These are phyloP conservation scores for Alternaria sp. DNA, from an alignment of 2,329 filamentous ascomycete species.

Conservation along the genomic window DNA sequence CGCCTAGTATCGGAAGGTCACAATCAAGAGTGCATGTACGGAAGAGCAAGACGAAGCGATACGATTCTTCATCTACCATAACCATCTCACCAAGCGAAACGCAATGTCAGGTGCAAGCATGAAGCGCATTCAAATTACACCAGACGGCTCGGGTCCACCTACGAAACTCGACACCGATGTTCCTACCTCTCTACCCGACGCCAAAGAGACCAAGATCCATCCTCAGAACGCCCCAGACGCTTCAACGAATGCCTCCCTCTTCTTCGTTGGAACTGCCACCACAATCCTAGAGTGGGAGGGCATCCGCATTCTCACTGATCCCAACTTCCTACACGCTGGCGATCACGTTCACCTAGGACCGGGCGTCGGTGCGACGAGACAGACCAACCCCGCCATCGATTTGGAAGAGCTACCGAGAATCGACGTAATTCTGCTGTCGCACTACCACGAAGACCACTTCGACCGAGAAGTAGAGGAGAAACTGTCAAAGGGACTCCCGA, in stretches of 20 bases:
- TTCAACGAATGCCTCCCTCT: conserved; percentile 54
- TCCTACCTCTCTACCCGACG: conserved; percentile 48
- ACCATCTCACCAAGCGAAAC: not conserved
- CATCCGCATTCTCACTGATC: conserved; percentile 61
- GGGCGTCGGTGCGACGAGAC: conserved; percentile 62
- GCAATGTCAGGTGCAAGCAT: conserved; percentile 31
- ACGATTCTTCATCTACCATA: not conserved
- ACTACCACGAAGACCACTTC: conserved; percentile 69
- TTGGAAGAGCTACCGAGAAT: conserved; percentile 65
- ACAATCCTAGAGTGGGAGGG: conserved; percentile 63
- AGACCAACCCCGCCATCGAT: conserved; percentile 66
- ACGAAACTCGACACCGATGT: conserved; percentile 47
- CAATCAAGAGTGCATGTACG: not conserved
- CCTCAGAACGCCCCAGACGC: conserved; percentile 48
- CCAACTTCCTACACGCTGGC: conserved; percentile 66
- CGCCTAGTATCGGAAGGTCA: conserved; percentile 1
- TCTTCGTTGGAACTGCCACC: conserved; percentile 65
- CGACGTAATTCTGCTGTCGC: conserved; percentile 66
- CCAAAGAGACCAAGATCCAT: conserved; percentile 55
- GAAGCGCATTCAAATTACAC: conserved; percentile 52
- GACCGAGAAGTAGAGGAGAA: conserved; percentile 60
- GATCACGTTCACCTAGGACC: conserved; percentile 72
- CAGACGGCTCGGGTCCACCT: conserved; percentile 45
- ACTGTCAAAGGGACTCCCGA: conserved; percentile 62
- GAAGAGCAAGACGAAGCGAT: not conserved